Conservation (phyloP, 176 grass and related monocot genomes). For the Dendrocalamus sinicus region DNA sequence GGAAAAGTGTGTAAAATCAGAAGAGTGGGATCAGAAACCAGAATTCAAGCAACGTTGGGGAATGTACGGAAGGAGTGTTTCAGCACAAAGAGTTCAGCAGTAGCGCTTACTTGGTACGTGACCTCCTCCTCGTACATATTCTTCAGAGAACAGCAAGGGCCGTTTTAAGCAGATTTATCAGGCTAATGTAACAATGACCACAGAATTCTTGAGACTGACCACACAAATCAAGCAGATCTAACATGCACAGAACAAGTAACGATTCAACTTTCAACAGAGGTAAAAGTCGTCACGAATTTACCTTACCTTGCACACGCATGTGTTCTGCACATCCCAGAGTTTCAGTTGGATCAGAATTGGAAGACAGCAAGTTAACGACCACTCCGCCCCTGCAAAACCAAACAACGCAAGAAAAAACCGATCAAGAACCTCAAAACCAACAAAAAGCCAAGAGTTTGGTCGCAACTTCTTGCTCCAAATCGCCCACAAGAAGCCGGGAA, state of each 20-base stretch:
- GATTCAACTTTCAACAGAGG: background rate
- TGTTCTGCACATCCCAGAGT: background rate
- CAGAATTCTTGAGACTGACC: background rate
- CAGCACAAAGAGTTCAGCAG: background rate
- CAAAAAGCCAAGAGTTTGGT: background rate
- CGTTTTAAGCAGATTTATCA: background rate
- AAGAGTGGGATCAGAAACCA: background rate
- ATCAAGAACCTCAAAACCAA: background rate
- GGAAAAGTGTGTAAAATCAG: background rate
- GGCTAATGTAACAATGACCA: background rate
- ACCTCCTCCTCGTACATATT: background rate
- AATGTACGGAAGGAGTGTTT: background rate
- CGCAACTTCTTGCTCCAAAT: background rate
- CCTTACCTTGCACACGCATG: background rate
- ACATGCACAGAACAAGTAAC: constrained; percentile 20
- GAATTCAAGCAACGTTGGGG: background rate
- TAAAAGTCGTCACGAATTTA: background rate
- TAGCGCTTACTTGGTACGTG: background rate
- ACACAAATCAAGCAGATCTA: constrained; percentile 4
- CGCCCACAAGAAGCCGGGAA: background rate
- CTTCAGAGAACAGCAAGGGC: background rate
- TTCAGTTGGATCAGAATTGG: background rate
- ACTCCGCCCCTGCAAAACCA: background rate
- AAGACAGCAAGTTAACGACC: background rate
- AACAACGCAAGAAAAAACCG: background rate